Percentiles rank a stretch among this genome's conserved stretches.
Evolutionary conservation across 1,284 basidiomycete species (phyloP).

Genomic region (Sparassis latifolia): DNA sequence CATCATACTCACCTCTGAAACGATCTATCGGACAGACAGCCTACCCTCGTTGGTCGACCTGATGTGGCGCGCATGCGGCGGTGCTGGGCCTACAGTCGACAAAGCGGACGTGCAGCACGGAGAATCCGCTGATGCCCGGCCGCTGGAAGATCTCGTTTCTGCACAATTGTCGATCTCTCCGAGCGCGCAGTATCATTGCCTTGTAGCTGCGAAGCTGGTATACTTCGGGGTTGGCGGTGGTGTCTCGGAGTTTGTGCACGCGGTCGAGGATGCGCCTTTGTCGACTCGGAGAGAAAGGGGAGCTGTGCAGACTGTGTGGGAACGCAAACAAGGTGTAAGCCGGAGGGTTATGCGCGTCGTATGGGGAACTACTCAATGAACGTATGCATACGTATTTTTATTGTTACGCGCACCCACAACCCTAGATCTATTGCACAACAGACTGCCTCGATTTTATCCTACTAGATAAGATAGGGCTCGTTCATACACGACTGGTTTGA

Average conservation of each 20-base stretch:
- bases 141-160: constrained; percentile 5
- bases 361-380: background rate
- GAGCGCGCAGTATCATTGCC: constrained; percentile 35
- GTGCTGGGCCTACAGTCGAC: background rate
- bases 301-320: constrained; percentile 43
- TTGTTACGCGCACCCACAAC: no score
- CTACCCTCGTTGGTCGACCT: constrained; percentile 61
- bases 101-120: background rate
- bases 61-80: constrained; percentile 32
- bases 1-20: constrained; percentile 85
- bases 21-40: constrained; percentile 77
- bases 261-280: constrained; percentile 34
- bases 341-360: constrained; percentile 54
- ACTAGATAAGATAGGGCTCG: no score
- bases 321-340: constrained; percentile 57
- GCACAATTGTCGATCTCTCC: constrained; percentile 5
- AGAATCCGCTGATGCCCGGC: background rate
- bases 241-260: constrained; percentile 63
- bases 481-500: no score
- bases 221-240: constrained; percentile 98
- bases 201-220: constrained; percentile 84
- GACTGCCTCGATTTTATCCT: no score
- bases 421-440: no score
- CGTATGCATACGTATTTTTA: no score
- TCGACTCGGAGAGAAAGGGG: constrained; percentile 18